A percentile compares a stretch with the other conserved stretches of the same genome.
These are phyloP conservation scores for Solanum tarijense DNA, from an alignment of 257 asterid species.

Conservation along the genomic window DNA sequence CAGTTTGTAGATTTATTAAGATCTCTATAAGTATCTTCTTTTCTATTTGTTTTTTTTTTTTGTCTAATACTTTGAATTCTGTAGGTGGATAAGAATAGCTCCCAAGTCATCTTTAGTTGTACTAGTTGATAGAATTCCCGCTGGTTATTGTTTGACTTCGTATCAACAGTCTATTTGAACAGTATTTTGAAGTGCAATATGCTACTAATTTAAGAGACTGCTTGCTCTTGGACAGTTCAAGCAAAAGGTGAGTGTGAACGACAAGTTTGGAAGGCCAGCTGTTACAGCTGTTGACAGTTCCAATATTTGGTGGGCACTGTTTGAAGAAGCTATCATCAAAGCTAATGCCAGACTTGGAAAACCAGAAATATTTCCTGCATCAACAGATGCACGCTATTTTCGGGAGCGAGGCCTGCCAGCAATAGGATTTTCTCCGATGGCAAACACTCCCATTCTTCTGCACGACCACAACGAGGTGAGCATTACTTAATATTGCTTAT, in stretches of 20 bases:
- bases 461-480: slow-evolving; percentile 94
- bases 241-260: slow-evolving; percentile 31
- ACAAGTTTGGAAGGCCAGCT: slow-evolving; percentile 62
- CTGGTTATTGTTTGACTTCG: not conserved
- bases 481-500: not conserved
- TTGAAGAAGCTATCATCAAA: slow-evolving; percentile 52
- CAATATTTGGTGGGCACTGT: slow-evolving; percentile 84
- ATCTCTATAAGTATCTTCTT: no score
- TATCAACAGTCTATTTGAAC: not conserved
- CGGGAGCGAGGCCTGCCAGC: slow-evolving; percentile 73
- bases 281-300: slow-evolving; percentile 59
- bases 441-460: slow-evolving; percentile 89
- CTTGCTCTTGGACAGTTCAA: slow-evolving; percentile 56
- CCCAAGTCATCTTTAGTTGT: not conserved
- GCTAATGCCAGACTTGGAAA: slow-evolving; percentile 62
- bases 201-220: not conserved
- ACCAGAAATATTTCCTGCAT: slow-evolving; percentile 90
- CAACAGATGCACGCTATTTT: slow-evolving; percentile 89
- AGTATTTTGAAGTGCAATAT: not conserved
- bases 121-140: not conserved
- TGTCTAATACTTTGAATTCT: not conserved
- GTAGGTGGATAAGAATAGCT: not conserved
- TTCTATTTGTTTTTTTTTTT: no score
- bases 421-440: slow-evolving; percentile 96
- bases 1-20: no score